Evolutionary conservation across 192 early-diverging fungal species (phyloP).

Genomic region (Rhizophagus clarus): DNA sequence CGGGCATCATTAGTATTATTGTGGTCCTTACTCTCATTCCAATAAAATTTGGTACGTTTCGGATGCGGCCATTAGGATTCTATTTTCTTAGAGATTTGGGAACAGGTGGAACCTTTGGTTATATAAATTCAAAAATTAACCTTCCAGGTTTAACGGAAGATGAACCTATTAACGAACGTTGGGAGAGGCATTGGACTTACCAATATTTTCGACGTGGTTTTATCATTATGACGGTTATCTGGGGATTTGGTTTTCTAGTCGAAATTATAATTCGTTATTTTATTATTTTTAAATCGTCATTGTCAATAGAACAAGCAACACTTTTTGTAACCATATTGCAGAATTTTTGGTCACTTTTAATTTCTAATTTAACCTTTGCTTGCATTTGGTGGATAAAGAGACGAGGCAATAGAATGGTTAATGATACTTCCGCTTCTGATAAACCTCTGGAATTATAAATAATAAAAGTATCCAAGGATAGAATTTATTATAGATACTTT

Average conservation of each 20-base stretch:
- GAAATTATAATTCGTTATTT: not conserved
- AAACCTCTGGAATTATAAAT: too few relatives aligned
- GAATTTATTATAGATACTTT: too few relatives aligned
- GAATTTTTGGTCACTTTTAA: not conserved
- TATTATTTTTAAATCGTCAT: not conserved
- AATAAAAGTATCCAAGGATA: too few relatives aligned
- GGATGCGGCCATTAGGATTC: slow-evolving; percentile 42
- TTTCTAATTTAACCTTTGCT: not conserved
- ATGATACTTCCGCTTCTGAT: too few relatives aligned
- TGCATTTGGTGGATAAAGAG: not conserved
- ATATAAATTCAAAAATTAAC: too few relatives aligned
- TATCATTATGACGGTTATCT: not conserved
- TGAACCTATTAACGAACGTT: not conserved
- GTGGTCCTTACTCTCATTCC: slow-evolving; percentile 43
- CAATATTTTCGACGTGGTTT: not conserved
- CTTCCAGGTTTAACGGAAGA: slow-evolving; percentile 26
- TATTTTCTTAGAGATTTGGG: slow-evolving; percentile 40
- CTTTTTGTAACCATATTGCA: not conserved
- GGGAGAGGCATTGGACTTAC: not conserved
- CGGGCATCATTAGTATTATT: slow-evolving; percentile 44
- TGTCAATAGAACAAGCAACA: not conserved
- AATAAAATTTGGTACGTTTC: slow-evolving; percentile 34
- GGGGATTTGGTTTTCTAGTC: not conserved
- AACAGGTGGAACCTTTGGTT: slow-evolving; percentile 13
- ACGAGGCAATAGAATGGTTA: too few relatives aligned